phyloP scores from a whole-genome alignment of 2,329 filamentous ascomycete species.

The Phyllosticta citribraziliensis region DNA sequence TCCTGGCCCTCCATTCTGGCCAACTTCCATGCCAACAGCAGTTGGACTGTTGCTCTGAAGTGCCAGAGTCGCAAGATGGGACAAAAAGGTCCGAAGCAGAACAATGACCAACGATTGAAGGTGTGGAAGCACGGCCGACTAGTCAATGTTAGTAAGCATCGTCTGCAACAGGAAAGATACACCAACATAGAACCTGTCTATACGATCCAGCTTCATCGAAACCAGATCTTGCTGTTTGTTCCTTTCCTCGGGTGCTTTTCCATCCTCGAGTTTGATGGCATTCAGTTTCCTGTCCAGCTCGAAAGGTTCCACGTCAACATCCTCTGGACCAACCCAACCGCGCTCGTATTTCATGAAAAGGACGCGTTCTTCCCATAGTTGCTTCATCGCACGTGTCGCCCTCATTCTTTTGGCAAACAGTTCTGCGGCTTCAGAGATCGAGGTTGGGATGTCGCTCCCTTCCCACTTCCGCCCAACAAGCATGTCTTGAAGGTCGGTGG shows the following conservation, averaged over 20 bases:
- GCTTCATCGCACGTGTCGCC: conserved; percentile 82
- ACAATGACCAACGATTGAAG: conserved; percentile 91
- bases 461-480: conserved; percentile 82
- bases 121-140: conserved; percentile 70
- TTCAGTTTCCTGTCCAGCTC: conserved; percentile 16
- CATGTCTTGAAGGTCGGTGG: conserved; percentile 66
- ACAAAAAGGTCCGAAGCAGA: conserved; percentile 75
- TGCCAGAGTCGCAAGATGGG: conserved; percentile 79
- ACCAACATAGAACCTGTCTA: conserved; percentile 81
- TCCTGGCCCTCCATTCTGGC: conserved; percentile 28
- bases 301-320: conserved; percentile 35
- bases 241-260: conserved; percentile 41
- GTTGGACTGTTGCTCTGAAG: conserved; percentile 40
- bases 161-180: not conserved
- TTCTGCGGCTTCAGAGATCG: conserved; percentile 88
- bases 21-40: conserved; percentile 34
- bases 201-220: conserved; percentile 44
- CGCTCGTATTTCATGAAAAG: conserved; percentile 85
- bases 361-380: conserved; percentile 91
- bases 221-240: conserved; percentile 43
- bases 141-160: conserved; percentile 1
- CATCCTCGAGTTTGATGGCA: conserved; percentile 16
- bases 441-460: conserved; percentile 86
- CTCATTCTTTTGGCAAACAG: conserved; percentile 83
- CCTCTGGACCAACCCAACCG: conserved; percentile 60